Evolutionary conservation across 2,329 filamentous ascomycete genomes (phyloP).

Genomic region (Pseudocercospora crystallina): DNA sequence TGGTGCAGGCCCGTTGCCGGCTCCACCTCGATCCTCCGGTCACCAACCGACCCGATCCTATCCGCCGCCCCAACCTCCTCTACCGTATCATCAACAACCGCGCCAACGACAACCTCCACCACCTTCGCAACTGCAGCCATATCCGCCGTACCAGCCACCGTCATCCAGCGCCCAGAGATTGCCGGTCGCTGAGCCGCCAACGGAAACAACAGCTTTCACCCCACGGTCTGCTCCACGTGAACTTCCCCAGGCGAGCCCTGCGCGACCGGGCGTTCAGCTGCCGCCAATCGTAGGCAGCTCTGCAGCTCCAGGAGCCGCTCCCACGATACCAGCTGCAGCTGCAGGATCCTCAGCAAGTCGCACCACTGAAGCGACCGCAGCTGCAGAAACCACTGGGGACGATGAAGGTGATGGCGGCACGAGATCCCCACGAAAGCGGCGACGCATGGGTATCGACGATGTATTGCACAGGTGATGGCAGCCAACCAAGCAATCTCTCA

Average conservation of each 20-base stretch:
- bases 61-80: constrained; percentile 15
- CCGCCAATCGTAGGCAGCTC: constrained; percentile 26
- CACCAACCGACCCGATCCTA: constrained; percentile 21
- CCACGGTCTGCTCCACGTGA: constrained; percentile 19
- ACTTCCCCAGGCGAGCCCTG: constrained; percentile 5
- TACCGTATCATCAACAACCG: constrained; percentile 13
- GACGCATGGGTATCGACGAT: constrained; percentile 34
- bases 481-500: no score
- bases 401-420: constrained; percentile 23
- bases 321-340: neutral
- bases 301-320: neutral
- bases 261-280: constrained; percentile 23
- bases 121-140: constrained; percentile 3
- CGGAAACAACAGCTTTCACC: constrained; percentile 27
- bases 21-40: constrained; percentile 18
- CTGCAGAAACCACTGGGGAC: constrained; percentile 16
- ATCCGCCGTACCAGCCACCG: constrained; percentile 3
- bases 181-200: constrained; percentile 25
- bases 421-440: constrained; percentile 27
- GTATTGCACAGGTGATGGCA: constrained; percentile 26
- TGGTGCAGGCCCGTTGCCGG: constrained; percentile 12
- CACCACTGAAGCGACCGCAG: constrained; percentile 1
- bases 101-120: constrained; percentile 10
- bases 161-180: constrained; percentile 16
- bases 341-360: constrained; percentile 1